Evolutionary conservation across 768 basidiomycete species (phyloP).

Genomic region (Suillus plorans): DNA sequence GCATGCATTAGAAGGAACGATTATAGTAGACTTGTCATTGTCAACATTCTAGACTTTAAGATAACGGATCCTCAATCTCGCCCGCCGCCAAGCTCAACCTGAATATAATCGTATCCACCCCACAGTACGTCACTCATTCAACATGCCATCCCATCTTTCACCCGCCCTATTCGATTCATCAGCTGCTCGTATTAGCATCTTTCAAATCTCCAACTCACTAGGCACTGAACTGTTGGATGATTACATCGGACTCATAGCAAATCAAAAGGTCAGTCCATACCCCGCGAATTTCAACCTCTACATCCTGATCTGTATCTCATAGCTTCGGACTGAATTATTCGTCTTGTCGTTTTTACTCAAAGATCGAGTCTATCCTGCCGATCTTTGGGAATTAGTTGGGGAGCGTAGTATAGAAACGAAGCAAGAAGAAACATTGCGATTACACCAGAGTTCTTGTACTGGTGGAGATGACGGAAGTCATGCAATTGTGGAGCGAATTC

Average conservation of each 20-base stretch:
- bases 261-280: background rate
- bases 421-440: background rate
- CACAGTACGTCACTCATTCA: background rate
- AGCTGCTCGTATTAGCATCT: background rate
- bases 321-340: background rate
- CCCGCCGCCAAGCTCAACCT: background rate
- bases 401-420: background rate
- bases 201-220: background rate
- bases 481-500: background rate
- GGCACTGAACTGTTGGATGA: background rate
- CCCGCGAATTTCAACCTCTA: background rate
- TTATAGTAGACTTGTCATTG: too few species aligned
- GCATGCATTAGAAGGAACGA: too few species aligned
- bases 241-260: background rate
- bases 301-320: background rate
- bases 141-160: background rate
- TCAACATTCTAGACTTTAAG: background rate
- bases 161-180: background rate
- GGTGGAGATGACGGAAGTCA: background rate
- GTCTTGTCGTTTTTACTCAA: background rate
- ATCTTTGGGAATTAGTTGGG: background rate
- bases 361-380: background rate
- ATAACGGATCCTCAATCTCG: background rate
- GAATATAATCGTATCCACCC: background rate
- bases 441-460: background rate